Base-by-base conservation (phyloP, 169 alveolate genomes). In the Plasmodium vinckei region DNA sequence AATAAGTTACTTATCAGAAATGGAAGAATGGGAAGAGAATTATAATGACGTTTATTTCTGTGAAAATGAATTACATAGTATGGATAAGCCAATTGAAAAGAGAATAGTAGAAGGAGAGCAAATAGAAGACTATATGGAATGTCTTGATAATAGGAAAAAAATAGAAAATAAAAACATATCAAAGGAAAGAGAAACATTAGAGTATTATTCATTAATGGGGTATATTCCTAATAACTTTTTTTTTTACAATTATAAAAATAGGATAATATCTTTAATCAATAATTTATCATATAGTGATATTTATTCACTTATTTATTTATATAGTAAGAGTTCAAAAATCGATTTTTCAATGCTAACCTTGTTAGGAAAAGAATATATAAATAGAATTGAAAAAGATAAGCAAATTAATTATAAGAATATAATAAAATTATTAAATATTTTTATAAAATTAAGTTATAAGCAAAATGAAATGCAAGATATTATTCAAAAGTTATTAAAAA, bases 191-290 rank as follows among this genome's bases (percentile, higher is more conserved):
- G 23, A 54, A n/a, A 9, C 4, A 19, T 13, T 51, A 39, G 47
- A 86, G 19, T 54, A 12, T 15, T 86, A 86, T 47, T 44, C 67
- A 25, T 65, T 86, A 60, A 69, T 59, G 56, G 91, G 91, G 4
- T 86, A 86, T 56, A 39, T 86, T 10, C 91, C 91, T 17, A 86
- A 86, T 23, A 73, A 70, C 15, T 86, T 15, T 25, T 86, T 86
- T 70, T 86, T 86, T 54, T 44, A 21, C 5, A 60, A 44, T 51
- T 53, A 69, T 53, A 57, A 86, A 63, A 70, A 86, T 42, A 63
- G 91, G 60, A 63, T 86, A 19, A 39, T 59, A 44, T 63, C 87
- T 5, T 17, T 86, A n/a, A 86, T 69, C 25, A 51, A 44, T 0
- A 12, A 19, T 57, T 72, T 59, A 39, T 59, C 86, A 19, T 59